Evolutionary conservation across 805 yeast genomes (phyloP).

Genomic region (Metschnikowia aberdeeniae): DNA sequence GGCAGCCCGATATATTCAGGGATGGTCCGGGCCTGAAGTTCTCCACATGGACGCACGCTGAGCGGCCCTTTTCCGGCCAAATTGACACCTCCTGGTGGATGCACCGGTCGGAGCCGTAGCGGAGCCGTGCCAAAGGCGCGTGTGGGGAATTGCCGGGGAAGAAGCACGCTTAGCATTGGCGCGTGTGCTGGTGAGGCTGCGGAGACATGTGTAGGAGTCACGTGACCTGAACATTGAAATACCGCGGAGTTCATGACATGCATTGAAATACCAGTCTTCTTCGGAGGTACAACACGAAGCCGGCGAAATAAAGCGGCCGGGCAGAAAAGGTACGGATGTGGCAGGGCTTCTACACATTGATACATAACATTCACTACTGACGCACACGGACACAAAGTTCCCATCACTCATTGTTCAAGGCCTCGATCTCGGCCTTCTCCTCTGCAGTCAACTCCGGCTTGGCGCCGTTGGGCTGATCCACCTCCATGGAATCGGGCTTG

Average conservation of each 20-base stretch:
- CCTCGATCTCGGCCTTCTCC: conserved; percentile 36
- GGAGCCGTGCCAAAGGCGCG: not conserved
- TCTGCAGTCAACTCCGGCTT: conserved; percentile 28
- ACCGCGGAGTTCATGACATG: too few species aligned
- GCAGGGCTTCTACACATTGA: too few species aligned
- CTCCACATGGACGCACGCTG: conserved; percentile 9
- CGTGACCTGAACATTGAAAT: too few species aligned
- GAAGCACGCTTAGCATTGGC: not conserved
- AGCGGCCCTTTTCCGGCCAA: not conserved
- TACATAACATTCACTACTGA: too few species aligned
- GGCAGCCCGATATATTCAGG: conserved; percentile 56
- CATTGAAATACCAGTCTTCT: too few species aligned
- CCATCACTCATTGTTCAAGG: conserved; percentile 22
- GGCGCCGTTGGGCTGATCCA: conserved; percentile 2
- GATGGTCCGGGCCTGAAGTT: conserved; percentile 13
- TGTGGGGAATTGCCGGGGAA: not conserved
- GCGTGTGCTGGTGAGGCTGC: too few species aligned
- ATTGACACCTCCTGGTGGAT: not conserved
- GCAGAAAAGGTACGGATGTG: too few species aligned
- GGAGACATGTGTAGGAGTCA: too few species aligned
- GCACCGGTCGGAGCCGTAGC: not conserved
- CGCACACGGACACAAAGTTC: too few species aligned
- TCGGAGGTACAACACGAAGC: too few species aligned
- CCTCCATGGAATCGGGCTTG: not conserved
- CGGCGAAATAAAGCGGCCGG: too few species aligned